phyloP scores from a whole-genome alignment of 148 eudicot species.

The Chenopodium album region DNA sequence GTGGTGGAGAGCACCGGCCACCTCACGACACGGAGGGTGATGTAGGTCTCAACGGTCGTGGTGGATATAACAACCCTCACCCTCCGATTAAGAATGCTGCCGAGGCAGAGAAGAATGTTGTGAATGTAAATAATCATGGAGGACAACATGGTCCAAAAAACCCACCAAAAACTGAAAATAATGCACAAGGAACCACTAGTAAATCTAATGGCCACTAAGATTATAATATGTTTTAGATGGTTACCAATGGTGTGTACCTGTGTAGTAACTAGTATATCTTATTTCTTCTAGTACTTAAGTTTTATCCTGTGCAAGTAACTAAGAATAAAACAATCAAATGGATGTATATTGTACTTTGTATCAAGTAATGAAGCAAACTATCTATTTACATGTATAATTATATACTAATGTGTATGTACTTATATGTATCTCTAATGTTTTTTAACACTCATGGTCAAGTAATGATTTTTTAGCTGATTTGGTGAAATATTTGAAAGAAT shows the following conservation, averaged over 20 bases:
- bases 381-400: too few species aligned
- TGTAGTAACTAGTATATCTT: background rate
- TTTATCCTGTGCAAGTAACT: background rate
- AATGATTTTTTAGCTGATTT: too few species aligned
- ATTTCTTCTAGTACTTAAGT: background rate
- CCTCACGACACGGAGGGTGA: background rate
- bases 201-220: background rate
- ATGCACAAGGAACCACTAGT: background rate
- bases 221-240: background rate
- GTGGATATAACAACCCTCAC: background rate
- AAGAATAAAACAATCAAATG: background rate
- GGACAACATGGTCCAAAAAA: background rate
- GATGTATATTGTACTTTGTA: background rate
- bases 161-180: background rate
- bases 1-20: background rate
- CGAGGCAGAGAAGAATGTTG: background rate
- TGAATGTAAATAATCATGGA: background rate
- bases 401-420: too few species aligned
- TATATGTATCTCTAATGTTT: too few species aligned
- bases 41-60: background rate
- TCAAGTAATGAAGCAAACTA: background rate
- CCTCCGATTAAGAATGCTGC: background rate
- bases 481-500: too few species aligned
- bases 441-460: too few species aligned
- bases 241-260: background rate